Percentiles rank a stretch among this genome's conserved stretches.
phyloP scores from a whole-genome alignment of 2,329 filamentous ascomycete genomes.

The Fusarium pseudocircinatum region DNA sequence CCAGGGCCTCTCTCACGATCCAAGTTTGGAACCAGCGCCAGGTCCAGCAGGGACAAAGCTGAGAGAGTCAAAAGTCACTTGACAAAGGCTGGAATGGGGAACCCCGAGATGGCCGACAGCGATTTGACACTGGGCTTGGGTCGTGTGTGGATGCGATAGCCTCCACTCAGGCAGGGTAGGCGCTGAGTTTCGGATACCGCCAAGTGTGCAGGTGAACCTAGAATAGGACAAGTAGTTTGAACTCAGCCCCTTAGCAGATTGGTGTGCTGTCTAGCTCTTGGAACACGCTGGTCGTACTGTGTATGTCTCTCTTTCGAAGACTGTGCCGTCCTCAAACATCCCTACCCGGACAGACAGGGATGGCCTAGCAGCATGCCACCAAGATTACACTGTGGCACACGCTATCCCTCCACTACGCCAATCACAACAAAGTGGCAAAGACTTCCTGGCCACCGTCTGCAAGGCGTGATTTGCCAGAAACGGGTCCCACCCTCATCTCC shows the following conservation, averaged over 20 bases:
- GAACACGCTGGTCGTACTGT: slow-evolving; percentile 35
- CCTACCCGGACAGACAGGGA: slow-evolving; percentile 31
- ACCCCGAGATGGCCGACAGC: slow-evolving; percentile 30
- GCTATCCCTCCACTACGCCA: slow-evolving; percentile 42
- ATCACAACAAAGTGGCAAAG: slow-evolving; percentile 48
- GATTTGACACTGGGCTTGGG: slow-evolving; percentile 36
- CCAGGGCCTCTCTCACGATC: slow-evolving; percentile 25
- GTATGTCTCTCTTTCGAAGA: slow-evolving; percentile 6
- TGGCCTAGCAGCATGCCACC: slow-evolving; percentile 41
- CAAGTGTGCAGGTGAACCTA: slow-evolving; percentile 10
- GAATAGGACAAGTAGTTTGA: slow-evolving; percentile 29
- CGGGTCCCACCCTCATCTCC: slow-evolving; percentile 37
- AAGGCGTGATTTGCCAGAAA: slow-evolving; percentile 45
- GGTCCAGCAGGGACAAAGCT: slow-evolving; percentile 14
- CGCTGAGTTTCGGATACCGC: slow-evolving; percentile 35
- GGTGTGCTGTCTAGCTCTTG: slow-evolving; percentile 29
- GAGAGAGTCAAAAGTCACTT: slow-evolving; percentile 35
- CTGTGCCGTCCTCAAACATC: slow-evolving; percentile 35
- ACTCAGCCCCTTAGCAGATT: slow-evolving; percentile 31
- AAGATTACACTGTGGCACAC: slow-evolving; percentile 44
- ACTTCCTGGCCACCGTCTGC: slow-evolving; percentile 35
- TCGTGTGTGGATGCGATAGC: slow-evolving; percentile 16
- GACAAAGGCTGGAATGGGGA: slow-evolving; percentile 41
- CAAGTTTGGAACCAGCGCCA: slow-evolving; percentile 25
- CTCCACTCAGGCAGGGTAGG: slow-evolving; percentile 33